Conservation (phyloP, 495 filamentous ascomycete genomes). For the Penicillium canariense region DNA sequence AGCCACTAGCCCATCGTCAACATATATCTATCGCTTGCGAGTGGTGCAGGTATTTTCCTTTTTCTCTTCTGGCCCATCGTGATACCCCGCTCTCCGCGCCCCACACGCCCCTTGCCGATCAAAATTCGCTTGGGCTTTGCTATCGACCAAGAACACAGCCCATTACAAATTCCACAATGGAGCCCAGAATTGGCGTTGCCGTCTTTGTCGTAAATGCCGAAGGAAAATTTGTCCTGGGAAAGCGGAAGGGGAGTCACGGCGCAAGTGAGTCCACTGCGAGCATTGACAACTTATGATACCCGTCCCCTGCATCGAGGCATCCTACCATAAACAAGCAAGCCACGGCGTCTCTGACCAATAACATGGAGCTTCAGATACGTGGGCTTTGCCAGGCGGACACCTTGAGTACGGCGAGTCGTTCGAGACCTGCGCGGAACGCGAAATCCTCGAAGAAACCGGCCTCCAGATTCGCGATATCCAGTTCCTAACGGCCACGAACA, state of each 20-base stretch:
- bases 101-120: neutral
- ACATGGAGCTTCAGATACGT: conserved; percentile 42
- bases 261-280: conserved; percentile 25
- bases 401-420: conserved; percentile 62
- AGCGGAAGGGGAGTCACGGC: conserved; percentile 37
- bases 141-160: neutral
- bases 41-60: neutral
- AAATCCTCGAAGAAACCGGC: conserved; percentile 66
- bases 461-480: conserved; percentile 46
- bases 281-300: too few species aligned
- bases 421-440: conserved; percentile 58
- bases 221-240: conserved; percentile 34
- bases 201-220: conserved; percentile 31
- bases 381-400: conserved; percentile 66
- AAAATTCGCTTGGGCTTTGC: neutral
- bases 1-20: neutral
- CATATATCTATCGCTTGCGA: neutral
- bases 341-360: neutral
- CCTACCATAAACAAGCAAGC: neutral
- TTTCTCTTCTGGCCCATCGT: neutral
- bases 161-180: conserved; percentile 7
- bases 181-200: conserved; percentile 31
- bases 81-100: neutral
- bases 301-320: too few species aligned
- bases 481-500: conserved; percentile 57